phyloP scores from a whole-genome alignment of 371 early-diverging fungal genomes.

The Mortierella sp. region DNA sequence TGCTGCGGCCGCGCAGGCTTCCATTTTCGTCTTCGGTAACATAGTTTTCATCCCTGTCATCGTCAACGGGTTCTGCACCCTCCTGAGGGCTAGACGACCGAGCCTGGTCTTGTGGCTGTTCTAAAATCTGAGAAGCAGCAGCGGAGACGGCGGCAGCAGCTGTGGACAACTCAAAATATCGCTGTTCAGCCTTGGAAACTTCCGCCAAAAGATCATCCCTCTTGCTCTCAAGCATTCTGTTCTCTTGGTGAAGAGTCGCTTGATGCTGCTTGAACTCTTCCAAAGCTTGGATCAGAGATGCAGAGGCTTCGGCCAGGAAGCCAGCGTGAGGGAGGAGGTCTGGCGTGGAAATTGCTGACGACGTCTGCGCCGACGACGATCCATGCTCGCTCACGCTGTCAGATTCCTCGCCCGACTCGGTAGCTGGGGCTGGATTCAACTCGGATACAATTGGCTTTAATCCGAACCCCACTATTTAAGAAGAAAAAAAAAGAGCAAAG shows the following conservation, averaged over 20 bases:
- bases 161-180: neutral
- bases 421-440: neutral
- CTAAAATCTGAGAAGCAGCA: neutral
- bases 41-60: neutral
- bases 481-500: too few species aligned
- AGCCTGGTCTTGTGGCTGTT: neutral
- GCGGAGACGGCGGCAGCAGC: neutral
- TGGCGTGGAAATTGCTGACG: neutral
- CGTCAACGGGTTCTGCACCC: neutral
- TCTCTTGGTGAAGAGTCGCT: conserved; percentile 19
- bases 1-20: neutral
- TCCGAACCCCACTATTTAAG: conserved; percentile 5
- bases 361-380: neutral
- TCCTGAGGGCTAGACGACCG: neutral
- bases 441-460: neutral
- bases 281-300: conserved; percentile 31
- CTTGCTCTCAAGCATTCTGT: conserved; percentile 16
- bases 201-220: conserved; percentile 10
- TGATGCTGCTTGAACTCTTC: conserved; percentile 36
- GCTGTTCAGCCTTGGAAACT: neutral
- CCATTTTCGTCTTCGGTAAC: conserved; percentile 8
- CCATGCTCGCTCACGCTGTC: neutral
- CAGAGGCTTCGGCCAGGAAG: conserved; percentile 37
- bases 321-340: conserved; percentile 5
- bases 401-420: neutral